Conservation (phyloP, 2,329 filamentous ascomycete species). For the Bipolaris victoriae region DNA sequence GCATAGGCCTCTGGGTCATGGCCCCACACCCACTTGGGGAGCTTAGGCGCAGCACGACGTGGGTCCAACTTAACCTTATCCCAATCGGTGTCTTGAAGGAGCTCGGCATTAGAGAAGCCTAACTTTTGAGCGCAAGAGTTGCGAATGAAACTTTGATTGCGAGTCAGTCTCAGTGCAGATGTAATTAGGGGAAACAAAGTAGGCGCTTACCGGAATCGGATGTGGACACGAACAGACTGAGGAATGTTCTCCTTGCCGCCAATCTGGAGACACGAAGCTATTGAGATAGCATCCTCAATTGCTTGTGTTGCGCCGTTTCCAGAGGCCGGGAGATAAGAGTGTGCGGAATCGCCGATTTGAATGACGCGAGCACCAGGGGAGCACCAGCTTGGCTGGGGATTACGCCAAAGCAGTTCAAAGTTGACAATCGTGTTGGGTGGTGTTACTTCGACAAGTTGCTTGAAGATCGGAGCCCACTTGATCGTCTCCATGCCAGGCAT, state of each 20-base stretch:
- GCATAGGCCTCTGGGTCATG: slow-evolving; percentile 56
- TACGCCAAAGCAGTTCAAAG: slow-evolving; percentile 57
- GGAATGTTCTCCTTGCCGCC: slow-evolving; percentile 50
- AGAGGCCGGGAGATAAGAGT: slow-evolving; percentile 54
- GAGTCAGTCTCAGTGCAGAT: slow-evolving; percentile 3
- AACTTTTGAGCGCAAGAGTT: slow-evolving; percentile 58
- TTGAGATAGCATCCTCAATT: slow-evolving; percentile 55
- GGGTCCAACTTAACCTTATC: slow-evolving; percentile 56
- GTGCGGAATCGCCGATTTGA: slow-evolving; percentile 55
- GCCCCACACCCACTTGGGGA: slow-evolving; percentile 55
- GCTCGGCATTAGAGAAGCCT: slow-evolving; percentile 55
- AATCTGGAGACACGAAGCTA: slow-evolving; percentile 56
- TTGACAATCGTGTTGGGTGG: slow-evolving; percentile 57
- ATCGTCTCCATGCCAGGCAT: slow-evolving; percentile 50
- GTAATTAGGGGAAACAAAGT: background rate
- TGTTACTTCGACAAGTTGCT: slow-evolving; percentile 52
- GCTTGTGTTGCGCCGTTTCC: slow-evolving; percentile 56
- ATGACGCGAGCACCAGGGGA: slow-evolving; percentile 52
- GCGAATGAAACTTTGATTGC: slow-evolving; percentile 50
- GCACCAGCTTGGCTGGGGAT: slow-evolving; percentile 55
- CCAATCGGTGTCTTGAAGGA: slow-evolving; percentile 58
- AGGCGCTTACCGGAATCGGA: slow-evolving; percentile 49
- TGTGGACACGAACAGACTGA: slow-evolving; percentile 50
- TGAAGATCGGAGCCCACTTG: slow-evolving; percentile 56
- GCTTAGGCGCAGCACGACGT: slow-evolving; percentile 52